Percentiles rank a stretch among this genome's conserved stretches.
Evolutionary conservation across 2,329 filamentous ascomycete species (phyloP).

Genomic region (Aspergillus felis): DNA sequence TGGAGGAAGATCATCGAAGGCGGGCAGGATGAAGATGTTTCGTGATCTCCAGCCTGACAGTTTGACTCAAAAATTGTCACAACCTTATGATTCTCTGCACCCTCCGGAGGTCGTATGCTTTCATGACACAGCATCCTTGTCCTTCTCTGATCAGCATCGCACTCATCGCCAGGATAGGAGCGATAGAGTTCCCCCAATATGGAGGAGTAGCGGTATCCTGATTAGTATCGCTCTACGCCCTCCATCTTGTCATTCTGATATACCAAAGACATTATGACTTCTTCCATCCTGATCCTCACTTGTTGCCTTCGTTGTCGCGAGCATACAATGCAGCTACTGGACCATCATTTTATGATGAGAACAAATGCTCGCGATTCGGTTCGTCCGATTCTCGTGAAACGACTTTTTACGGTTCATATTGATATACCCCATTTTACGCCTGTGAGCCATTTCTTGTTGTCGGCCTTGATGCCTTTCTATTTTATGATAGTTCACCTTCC

Average conservation of each 20-base stretch:
- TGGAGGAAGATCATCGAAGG: conserved; percentile 97
- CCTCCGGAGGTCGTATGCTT: neutral
- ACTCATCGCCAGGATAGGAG: neutral
- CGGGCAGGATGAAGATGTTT: conserved; percentile 47
- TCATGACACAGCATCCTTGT: neutral
- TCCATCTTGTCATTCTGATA: neutral
- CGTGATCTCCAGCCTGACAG: conserved; percentile 10
- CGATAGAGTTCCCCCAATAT: neutral
- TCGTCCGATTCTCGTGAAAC: conserved; percentile 14
- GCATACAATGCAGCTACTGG: neutral
- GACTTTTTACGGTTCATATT: conserved; percentile 19
- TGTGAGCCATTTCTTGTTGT: conserved; percentile 16
- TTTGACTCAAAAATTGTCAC: neutral
- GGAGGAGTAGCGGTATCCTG: neutral
- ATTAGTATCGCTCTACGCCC: neutral
- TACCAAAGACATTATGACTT: neutral
- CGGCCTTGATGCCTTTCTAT: conserved; percentile 2
- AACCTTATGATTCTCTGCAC: neutral
- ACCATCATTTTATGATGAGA: neutral
- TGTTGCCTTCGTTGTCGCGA: neutral
- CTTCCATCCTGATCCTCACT: conserved; percentile 8
- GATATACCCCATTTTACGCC: conserved; percentile 30
- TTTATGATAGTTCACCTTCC: conserved; percentile 3
- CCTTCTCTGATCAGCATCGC: neutral
- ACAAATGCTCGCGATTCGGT: neutral